A percentile compares a stretch with the other conserved stretches of the same genome.
Conservation (phyloP, 2,329 filamentous ascomycete species). For the Dryadomyces quercivorus region DNA sequence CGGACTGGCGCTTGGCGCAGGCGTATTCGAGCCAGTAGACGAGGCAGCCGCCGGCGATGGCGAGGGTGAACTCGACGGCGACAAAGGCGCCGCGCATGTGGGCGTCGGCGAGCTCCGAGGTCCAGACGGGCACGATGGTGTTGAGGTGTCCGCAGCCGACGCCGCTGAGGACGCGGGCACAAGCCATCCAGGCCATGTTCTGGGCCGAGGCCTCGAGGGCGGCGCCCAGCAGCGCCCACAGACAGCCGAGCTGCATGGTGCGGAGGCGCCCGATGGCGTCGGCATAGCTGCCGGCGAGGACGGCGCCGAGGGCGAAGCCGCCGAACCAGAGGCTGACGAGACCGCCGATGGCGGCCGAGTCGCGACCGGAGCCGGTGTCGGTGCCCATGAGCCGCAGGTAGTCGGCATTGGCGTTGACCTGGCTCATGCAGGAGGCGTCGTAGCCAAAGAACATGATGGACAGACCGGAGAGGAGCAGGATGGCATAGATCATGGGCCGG, state of each 20-base stretch:
- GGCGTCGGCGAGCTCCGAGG: constrained; percentile 56
- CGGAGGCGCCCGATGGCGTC: constrained; percentile 50
- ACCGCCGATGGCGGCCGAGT: too few relatives aligned
- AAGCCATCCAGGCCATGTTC: constrained; percentile 60
- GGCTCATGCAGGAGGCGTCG: too few relatives aligned
- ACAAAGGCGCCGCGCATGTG: constrained; percentile 57
- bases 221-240: constrained; percentile 49
- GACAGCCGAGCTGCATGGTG: constrained; percentile 46
- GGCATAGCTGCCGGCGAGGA: constrained; percentile 40
- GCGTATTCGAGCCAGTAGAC: constrained; percentile 2
- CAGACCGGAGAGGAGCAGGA: too few relatives aligned
- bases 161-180: constrained; percentile 36
- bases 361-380: too few relatives aligned
- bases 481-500: too few relatives aligned
- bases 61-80: constrained; percentile 53
- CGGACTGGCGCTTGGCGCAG: background rate
- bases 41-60: constrained; percentile 17
- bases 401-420: too few relatives aligned
- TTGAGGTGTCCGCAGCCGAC: constrained; percentile 60
- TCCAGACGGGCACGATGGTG: constrained; percentile 59
- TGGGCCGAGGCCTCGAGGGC: constrained; percentile 52
- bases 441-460: too few relatives aligned
- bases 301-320: too few relatives aligned
- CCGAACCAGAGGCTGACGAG: too few relatives aligned
- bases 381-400: too few relatives aligned